These are phyloP conservation scores for Mycena citricolor DNA, from an alignment of 1,284 basidiomycete genomes.

Conservation along the genomic window DNA sequence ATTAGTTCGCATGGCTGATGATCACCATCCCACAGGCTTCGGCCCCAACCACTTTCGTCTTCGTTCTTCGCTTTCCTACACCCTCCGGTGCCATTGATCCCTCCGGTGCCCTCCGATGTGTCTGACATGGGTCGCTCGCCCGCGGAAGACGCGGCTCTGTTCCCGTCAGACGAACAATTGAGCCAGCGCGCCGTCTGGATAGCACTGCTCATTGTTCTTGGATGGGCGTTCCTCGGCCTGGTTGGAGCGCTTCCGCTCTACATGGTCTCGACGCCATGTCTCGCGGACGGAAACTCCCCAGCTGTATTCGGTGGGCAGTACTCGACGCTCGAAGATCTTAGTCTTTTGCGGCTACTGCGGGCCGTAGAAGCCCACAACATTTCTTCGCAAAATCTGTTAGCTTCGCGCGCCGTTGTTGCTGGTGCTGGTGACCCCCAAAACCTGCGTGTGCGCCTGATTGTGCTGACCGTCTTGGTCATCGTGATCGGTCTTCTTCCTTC, in stretches of 20 bases:
- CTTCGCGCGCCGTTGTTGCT: slow-evolving; percentile 33
- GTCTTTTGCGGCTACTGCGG: slow-evolving; percentile 66
- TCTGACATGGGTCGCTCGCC: slow-evolving; percentile 53
- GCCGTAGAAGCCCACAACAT: slow-evolving; percentile 52
- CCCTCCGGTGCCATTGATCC: slow-evolving; percentile 66
- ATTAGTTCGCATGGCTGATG: no score
- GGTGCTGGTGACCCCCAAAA: slow-evolving; percentile 44
- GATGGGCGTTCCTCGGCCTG: slow-evolving; percentile 67
- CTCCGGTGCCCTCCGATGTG: slow-evolving; percentile 53
- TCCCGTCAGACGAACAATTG: slow-evolving; percentile 73
- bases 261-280: slow-evolving; percentile 65
- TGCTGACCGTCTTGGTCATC: slow-evolving; percentile 61
- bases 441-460: slow-evolving; percentile 59
- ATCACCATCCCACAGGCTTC: slow-evolving; percentile 30
- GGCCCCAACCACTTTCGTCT: slow-evolving; percentile 59
- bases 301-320: slow-evolving; percentile 57
- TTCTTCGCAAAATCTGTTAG: slow-evolving; percentile 27
- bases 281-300: slow-evolving; percentile 48
- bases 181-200: slow-evolving; percentile 67
- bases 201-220: slow-evolving; percentile 58
- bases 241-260: slow-evolving; percentile 70
- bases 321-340: slow-evolving; percentile 72
- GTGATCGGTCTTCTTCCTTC: slow-evolving; percentile 63
- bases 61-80: slow-evolving; percentile 66
- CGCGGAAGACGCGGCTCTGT: slow-evolving; percentile 50